phyloP scores from a whole-genome alignment of 805 yeast species.

The Saccharomycopsis vini region DNA sequence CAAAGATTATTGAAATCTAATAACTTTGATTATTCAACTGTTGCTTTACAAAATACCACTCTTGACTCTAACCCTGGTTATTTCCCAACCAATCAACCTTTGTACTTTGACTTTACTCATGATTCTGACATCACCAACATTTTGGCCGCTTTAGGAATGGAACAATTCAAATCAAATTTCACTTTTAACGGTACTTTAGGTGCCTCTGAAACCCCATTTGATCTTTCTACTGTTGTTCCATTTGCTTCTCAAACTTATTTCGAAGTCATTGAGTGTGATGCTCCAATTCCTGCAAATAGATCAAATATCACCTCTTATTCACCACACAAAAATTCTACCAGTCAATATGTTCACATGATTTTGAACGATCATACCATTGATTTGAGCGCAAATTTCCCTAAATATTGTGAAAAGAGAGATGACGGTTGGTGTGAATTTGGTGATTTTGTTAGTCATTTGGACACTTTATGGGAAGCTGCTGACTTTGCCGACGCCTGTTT shows the following conservation, averaged over 20 bases:
- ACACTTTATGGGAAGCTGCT: conserved; percentile 13
- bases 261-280: conserved; percentile 20
- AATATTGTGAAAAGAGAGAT: conserved; percentile 19
- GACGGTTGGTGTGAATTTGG: conserved; percentile 21
- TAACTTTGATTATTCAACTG: conserved; percentile 40
- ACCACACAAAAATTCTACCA: no score
- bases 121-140: conserved; percentile 59
- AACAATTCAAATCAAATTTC: conserved; percentile 16
- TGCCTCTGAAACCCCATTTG: conserved; percentile 6
- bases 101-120: conserved; percentile 67
- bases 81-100: conserved; percentile 37
- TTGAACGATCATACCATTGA: conserved; percentile 20
- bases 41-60: conserved; percentile 40
- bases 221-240: conserved; percentile 18
- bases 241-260: conserved; percentile 18
- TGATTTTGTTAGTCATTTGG: conserved; percentile 17
- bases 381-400: conserved; percentile 16
- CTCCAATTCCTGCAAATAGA: conserved; percentile 16
- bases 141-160: conserved; percentile 57
- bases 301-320: no score
- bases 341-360: conserved; percentile 18
- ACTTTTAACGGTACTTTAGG: conserved; percentile 10
- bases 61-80: conserved; percentile 23
- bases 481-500: conserved; percentile 12
- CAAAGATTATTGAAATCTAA: conserved; percentile 34